These are phyloP conservation scores for Ganoderma lucidum DNA, from an alignment of 1,284 basidiomycete genomes.

Conservation along the genomic window DNA sequence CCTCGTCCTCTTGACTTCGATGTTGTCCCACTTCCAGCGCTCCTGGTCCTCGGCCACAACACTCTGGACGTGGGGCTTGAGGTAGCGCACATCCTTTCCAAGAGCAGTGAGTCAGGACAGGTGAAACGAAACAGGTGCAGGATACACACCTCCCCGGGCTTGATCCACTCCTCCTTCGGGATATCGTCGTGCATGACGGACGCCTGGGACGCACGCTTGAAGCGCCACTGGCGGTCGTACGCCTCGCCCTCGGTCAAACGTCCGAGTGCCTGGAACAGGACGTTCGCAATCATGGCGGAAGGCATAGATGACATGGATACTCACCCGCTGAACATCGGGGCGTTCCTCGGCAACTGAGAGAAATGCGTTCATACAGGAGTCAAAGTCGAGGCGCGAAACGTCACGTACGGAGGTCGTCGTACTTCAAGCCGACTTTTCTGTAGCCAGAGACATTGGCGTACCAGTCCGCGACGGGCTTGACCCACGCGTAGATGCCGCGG, in stretches of 20 bases:
- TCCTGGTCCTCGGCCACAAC: slow-evolving; percentile 85
- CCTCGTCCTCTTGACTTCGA: slow-evolving; percentile 65
- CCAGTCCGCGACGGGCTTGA: slow-evolving; percentile 87
- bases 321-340: slow-evolving; percentile 85
- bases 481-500: slow-evolving; percentile 67
- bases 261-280: slow-evolving; percentile 71
- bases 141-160: slow-evolving; percentile 75
- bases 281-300: slow-evolving; percentile 3
- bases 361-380: slow-evolving; percentile 21
- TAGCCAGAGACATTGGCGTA: slow-evolving; percentile 88
- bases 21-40: slow-evolving; percentile 85
- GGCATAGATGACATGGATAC: slow-evolving; percentile 14
- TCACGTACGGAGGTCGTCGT: slow-evolving; percentile 90
- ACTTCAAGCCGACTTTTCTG: slow-evolving; percentile 90
- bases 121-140: background rate
- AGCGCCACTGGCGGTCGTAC: slow-evolving; percentile 93
- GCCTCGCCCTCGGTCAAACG: slow-evolving; percentile 84
- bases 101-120: slow-evolving; percentile 10
- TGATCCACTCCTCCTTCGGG: slow-evolving; percentile 88
- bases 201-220: slow-evolving; percentile 86
- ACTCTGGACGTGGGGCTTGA: slow-evolving; percentile 82
- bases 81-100: slow-evolving; percentile 89
- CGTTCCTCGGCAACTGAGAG: slow-evolving; percentile 86
- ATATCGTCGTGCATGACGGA: slow-evolving; percentile 86
- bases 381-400: slow-evolving; percentile 22